Evolutionary conservation across 148 eudicot genomes (phyloP).

Genomic region (Rhododendron ovatum): DNA sequence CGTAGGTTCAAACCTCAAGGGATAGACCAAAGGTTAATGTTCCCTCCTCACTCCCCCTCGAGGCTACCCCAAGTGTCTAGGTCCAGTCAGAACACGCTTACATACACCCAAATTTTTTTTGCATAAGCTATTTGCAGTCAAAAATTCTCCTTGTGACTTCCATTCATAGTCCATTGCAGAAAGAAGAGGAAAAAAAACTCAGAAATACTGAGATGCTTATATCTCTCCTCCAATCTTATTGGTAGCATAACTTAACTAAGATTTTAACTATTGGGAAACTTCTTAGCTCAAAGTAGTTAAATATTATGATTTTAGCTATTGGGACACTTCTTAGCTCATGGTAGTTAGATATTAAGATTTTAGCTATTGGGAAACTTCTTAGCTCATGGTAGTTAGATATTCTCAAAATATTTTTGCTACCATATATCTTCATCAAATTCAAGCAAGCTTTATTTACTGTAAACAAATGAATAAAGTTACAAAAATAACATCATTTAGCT

Average conservation of each 20-base stretch:
- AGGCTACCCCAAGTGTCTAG: background rate
- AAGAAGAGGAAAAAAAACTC: background rate
- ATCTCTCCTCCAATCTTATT: background rate
- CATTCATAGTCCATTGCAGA: background rate
- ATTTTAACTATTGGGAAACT: background rate
- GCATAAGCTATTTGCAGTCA: background rate
- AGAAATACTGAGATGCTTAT: background rate
- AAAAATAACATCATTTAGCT: background rate
- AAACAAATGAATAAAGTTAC: background rate
- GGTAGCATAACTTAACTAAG: background rate
- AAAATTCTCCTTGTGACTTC: background rate
- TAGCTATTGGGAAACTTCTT: background rate
- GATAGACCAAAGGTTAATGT: background rate
- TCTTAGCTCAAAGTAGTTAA: too few relatives aligned
- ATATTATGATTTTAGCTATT: too few relatives aligned
- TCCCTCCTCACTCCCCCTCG: background rate
- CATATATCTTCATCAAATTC: background rate
- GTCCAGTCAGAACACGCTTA: background rate
- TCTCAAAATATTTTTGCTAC: background rate
- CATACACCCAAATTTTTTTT: background rate
- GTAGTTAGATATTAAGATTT: too few relatives aligned
- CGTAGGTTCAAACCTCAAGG: background rate
- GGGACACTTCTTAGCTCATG: too few relatives aligned
- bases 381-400: background rate
- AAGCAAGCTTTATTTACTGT: background rate